Base-by-base conservation (phyloP, 2,329 filamentous ascomycete genomes). In the Alternaria viburni region DNA sequence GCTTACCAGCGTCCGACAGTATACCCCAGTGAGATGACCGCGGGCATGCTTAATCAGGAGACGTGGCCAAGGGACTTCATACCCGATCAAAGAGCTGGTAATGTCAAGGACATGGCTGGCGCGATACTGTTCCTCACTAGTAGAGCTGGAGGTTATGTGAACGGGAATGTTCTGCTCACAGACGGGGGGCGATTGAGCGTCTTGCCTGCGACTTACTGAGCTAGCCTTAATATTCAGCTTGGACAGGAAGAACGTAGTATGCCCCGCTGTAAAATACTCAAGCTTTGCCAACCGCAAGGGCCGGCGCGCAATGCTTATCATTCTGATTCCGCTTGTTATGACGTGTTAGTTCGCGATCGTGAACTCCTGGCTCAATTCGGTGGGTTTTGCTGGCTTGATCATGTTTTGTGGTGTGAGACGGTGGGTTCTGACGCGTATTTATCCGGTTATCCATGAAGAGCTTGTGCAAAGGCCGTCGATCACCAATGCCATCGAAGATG, bases 101-200 rank as follows among this genome's bases (percentile, higher is more conserved):
- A 69, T 0, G 60, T 74, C 6, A 79, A 81, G 54, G 83, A 84
- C 59, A 79, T 85, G 66, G 81, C 79, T 3, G 83, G 82, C 0
- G 74, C 79, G 4, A 71, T 84, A 5, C 46, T 84, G 19, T 85
- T 81, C 62, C 73, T 85, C 4, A 74, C 75, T 9, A 81, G 78
- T 65, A 77, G 78, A 66, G 81, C 82, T 5, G 82, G 82, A 17
- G 78, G 78, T 57, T 76, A 77, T 74, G 21, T 57, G 51, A 82
- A 71, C 7, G 68, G 70, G 0, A 32, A 58, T 13, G 52, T 71
- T 1, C 44, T 71, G 6, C 43, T 69, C 6, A 62, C 59, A 9
- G 67, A 72, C 43, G 70, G 70, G 0, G 70, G 70, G 1, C 57
- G 64, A 1, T 3, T 69, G 32, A 59, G 61, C 9, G 57, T 70